phyloP scores from a whole-genome alignment of 208 protist species.

The Leishmania mexicana region DNA sequence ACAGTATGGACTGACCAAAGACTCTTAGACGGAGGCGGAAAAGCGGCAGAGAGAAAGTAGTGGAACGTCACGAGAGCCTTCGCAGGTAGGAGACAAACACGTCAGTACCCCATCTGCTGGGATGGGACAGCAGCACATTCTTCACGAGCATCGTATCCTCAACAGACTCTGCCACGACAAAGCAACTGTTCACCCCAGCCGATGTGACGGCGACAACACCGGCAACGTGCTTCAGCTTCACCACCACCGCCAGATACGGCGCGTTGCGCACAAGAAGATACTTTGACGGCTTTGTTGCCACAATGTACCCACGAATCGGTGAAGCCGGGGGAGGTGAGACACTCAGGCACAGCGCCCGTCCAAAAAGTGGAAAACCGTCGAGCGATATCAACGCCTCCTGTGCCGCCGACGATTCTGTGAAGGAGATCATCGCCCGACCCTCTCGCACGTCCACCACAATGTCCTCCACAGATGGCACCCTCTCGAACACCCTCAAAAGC shows the following conservation, averaged over 20 bases:
- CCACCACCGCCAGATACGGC: slow-evolving; percentile 55
- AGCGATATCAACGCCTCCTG: slow-evolving; percentile 73
- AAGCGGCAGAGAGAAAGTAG: slow-evolving; percentile 10
- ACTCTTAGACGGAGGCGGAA: background rate
- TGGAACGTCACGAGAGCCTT: slow-evolving; percentile 4
- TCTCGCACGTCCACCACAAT: slow-evolving; percentile 54
- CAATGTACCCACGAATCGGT: slow-evolving; percentile 55
- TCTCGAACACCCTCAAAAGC: slow-evolving; percentile 48
- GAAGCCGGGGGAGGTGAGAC: slow-evolving; percentile 52
- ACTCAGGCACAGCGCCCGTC: slow-evolving; percentile 36
- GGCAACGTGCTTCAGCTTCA: slow-evolving; percentile 50
- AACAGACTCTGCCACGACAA: slow-evolving; percentile 37
- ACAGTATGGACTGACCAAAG: background rate
- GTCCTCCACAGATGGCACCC: slow-evolving; percentile 50
- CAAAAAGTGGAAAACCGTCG: slow-evolving; percentile 69
- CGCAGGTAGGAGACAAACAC: slow-evolving; percentile 47
- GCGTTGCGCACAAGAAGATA: slow-evolving; percentile 52
- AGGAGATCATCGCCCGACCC: slow-evolving; percentile 57
- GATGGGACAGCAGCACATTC: slow-evolving; percentile 23
- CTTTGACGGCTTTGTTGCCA: slow-evolving; percentile 44
- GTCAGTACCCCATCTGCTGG: slow-evolving; percentile 37
- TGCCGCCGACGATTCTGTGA: slow-evolving; percentile 55
- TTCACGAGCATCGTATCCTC: slow-evolving; percentile 21
- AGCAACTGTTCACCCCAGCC: slow-evolving; percentile 41
- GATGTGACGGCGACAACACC: slow-evolving; percentile 49